phyloP scores from a whole-genome alignment of 2,329 filamentous ascomycete genomes.

The Diaporthe helianthi region DNA sequence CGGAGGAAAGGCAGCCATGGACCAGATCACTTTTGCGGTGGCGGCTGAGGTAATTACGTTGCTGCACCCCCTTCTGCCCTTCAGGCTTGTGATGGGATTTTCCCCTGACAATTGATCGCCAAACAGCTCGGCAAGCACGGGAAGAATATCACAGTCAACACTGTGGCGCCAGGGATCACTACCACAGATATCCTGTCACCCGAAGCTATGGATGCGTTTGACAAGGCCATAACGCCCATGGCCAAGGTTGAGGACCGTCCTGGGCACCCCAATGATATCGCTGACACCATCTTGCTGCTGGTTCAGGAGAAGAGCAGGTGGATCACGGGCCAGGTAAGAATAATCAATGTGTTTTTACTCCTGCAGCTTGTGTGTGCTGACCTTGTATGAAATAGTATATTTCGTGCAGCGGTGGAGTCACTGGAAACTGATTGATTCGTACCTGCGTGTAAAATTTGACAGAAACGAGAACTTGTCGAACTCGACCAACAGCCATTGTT shows the following conservation, averaged over 20 bases:
- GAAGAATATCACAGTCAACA: constrained; percentile 52
- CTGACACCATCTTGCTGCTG: constrained; percentile 49
- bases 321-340: constrained; percentile 47
- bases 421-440: constrained; percentile 31
- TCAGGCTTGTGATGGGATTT: too few relatives aligned
- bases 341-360: fast-evolving
- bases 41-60: constrained; percentile 45
- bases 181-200: constrained; percentile 43
- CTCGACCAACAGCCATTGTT: not conserved
- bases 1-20: constrained; percentile 46
- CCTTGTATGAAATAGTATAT: constrained; percentile 41
- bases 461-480: not conserved
- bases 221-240: constrained; percentile 35
- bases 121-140: constrained; percentile 21
- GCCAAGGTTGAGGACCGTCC: constrained; percentile 45
- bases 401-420: constrained; percentile 47
- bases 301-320: constrained; percentile 49
- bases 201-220: constrained; percentile 36
- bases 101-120: not conserved
- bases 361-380: not conserved
- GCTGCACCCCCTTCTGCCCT: too few relatives aligned
- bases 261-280: constrained; percentile 49
- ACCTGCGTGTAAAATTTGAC: too few relatives aligned
- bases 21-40: constrained; percentile 45
- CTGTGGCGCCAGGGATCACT: constrained; percentile 49